Evolutionary conservation across 805 yeast genomes (phyloP).

Genomic region (Barnettozyma vustinii): DNA sequence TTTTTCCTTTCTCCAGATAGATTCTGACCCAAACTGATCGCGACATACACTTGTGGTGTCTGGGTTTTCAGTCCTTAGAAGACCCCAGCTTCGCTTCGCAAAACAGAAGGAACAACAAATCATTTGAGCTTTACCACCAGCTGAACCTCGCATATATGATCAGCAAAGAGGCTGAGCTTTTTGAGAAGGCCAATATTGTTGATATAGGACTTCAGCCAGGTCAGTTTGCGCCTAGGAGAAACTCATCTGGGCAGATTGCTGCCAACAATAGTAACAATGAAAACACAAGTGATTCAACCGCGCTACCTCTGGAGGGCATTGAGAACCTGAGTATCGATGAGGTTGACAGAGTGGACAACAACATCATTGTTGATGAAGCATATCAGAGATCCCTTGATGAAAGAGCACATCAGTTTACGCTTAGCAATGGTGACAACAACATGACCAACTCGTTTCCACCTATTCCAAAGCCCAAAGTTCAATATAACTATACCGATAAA

Average conservation of each 20-base stretch:
- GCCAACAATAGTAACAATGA: not conserved
- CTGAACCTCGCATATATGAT: conserved; percentile 8
- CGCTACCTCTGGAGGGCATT: conserved; percentile 9
- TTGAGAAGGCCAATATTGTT: conserved; percentile 29
- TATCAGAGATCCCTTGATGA: conserved; percentile 29
- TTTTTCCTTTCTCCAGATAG: not conserved
- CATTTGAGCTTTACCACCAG: too few species aligned
- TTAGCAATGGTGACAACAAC: conserved; percentile 8
- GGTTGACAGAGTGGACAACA: conserved; percentile 27
- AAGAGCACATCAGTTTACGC: conserved; percentile 30
- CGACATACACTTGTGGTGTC: too few species aligned
- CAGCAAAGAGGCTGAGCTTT: conserved; percentile 27
- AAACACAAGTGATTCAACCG: not conserved
- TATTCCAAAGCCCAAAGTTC: conserved; percentile 36
- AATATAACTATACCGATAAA: conserved; percentile 37
- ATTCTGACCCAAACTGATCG: too few species aligned
- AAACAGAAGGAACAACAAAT: too few species aligned
- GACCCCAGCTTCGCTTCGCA: too few species aligned
- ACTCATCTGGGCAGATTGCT: not conserved
- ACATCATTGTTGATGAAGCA: conserved; percentile 29
- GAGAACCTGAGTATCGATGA: conserved; percentile 36
- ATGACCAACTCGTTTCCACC: conserved; percentile 23
- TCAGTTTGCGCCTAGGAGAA: conserved; percentile 12
- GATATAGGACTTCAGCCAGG: conserved; percentile 27
- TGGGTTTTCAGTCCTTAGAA: too few species aligned